These are phyloP conservation scores for Populus ilicifolia DNA, from an alignment of 345 rosid species.

Conservation along the genomic window DNA sequence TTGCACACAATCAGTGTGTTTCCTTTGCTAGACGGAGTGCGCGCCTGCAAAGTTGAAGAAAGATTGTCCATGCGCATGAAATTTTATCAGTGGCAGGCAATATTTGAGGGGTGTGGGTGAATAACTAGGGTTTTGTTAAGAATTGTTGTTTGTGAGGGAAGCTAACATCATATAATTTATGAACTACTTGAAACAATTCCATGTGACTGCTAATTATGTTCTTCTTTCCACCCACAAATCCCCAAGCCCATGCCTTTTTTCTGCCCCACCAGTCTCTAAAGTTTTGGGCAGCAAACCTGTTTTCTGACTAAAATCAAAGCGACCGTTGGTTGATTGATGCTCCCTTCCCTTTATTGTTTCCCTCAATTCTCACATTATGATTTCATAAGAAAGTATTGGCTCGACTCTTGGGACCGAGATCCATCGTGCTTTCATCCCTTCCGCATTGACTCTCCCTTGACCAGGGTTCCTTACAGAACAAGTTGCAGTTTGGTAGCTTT, in stretches of 20 bases:
- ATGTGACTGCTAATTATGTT: constrained; percentile 24
- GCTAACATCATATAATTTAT: constrained; percentile 17
- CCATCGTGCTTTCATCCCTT: background rate
- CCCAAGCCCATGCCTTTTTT: background rate
- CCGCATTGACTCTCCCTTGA: background rate
- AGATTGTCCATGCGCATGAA: constrained; percentile 25
- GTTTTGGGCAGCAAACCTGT: background rate
- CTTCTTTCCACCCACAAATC: constrained; percentile 6
- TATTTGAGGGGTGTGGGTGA: constrained; percentile 13
- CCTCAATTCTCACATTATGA: background rate
- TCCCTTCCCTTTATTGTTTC: background rate
- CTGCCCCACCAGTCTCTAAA: background rate
- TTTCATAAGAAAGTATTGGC: background rate
- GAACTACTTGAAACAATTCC: constrained; percentile 14
- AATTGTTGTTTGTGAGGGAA: constrained; percentile 26
- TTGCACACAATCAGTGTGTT: background rate
- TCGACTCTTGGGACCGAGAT: background rate
- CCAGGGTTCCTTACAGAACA: background rate
- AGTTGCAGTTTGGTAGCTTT: background rate
- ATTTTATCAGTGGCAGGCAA: background rate
- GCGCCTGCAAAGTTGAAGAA: constrained; percentile 24
- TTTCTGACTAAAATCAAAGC: background rate
- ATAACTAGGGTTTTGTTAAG: constrained; percentile 27
- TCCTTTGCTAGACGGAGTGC: background rate
- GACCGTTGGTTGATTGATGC: background rate